Base-by-base conservation (phyloP, 1,284 basidiomycete genomes). In the Violaceomyces palustris region DNA sequence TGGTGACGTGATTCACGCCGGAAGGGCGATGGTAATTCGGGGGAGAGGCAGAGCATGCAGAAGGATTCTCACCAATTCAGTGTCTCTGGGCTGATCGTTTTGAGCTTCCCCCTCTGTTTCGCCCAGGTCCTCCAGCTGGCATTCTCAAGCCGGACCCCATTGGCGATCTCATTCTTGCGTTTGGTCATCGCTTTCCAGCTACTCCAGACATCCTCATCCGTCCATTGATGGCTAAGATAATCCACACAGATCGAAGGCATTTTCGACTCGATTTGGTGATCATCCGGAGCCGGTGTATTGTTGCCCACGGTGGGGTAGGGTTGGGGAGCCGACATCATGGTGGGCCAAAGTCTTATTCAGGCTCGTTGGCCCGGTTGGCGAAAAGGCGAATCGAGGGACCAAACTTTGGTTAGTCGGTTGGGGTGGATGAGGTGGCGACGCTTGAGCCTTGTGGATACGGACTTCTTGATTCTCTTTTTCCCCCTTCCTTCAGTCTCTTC, bases 121-220 rank as follows among this genome's bases (percentile, higher is more conserved):
- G 92, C 93, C 93, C 94, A 98, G 1, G 93, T 97, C 34, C 94
- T 79, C 93, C 93, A 98, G 65, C 85, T 88, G 4, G 94, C 94
- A 72, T 98, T 98, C 79, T 98, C 94, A 50, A 98, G 81, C 39
- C 93, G 79, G 45, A 88, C 81, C 37, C 93, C 93, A 73, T 98
- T 98, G 11, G 90, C 83, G 70, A 98, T 96, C 76, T 93, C 92
- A 74, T 96, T 88, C 82, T 97, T 98, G 79, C 91, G 88, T 58
- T 88, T 83, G 37, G 93, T 98, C 91, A 97, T 98, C 72, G 85
- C 89, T 62, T 93, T 82, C 93, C 93, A 98, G 39, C 87, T 90
- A 45, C 87, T 85, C 91, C 91, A 96, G 11, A 98, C 90, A 75
- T 98, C 94, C 75, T 97, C 92, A 75, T 98, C 94, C 56, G 84